phyloP scores from a whole-genome alignment of 176 grass and related monocot genomes.

The Elymus sibiricus region DNA sequence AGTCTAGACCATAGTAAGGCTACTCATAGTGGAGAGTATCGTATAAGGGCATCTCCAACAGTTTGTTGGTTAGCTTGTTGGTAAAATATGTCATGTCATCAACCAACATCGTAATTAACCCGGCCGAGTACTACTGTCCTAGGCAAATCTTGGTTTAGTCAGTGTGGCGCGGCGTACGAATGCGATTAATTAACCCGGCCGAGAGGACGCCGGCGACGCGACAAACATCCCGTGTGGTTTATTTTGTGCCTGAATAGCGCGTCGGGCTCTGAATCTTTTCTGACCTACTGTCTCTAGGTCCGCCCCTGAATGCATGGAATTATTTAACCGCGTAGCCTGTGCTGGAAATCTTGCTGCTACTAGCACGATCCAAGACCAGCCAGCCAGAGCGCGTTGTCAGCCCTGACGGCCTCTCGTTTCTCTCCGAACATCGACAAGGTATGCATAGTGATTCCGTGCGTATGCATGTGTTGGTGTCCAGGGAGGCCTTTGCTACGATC shows the following conservation, averaged over 20 bases:
- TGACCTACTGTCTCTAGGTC: not conserved
- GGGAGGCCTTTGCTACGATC: not conserved
- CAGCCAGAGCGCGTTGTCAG: not conserved
- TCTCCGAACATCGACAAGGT: not conserved
- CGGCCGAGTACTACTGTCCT: too few species aligned
- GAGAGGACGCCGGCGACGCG: not conserved
- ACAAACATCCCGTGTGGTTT: conserved; percentile 32
- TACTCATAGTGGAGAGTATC: too few species aligned
- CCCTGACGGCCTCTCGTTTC: not conserved
- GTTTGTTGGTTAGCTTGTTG: too few species aligned
- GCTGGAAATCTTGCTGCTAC: not conserved
- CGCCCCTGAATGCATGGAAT: not conserved
- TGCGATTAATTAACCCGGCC: not conserved
- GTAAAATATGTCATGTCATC: too few species aligned
- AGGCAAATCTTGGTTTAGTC: not conserved
- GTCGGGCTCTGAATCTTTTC: not conserved
- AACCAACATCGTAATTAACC: too few species aligned
- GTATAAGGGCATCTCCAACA: too few species aligned
- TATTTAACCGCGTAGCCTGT: not conserved
- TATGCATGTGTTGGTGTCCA: too few species aligned
- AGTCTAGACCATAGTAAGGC: not conserved
- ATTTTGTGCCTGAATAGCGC: conserved; percentile 8
- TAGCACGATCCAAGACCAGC: not conserved
- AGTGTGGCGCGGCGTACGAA: too few species aligned
- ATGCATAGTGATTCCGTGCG: not conserved